Conservation (phyloP, 2,329 filamentous ascomycete genomes). For the Juglanconis sp. region DNA sequence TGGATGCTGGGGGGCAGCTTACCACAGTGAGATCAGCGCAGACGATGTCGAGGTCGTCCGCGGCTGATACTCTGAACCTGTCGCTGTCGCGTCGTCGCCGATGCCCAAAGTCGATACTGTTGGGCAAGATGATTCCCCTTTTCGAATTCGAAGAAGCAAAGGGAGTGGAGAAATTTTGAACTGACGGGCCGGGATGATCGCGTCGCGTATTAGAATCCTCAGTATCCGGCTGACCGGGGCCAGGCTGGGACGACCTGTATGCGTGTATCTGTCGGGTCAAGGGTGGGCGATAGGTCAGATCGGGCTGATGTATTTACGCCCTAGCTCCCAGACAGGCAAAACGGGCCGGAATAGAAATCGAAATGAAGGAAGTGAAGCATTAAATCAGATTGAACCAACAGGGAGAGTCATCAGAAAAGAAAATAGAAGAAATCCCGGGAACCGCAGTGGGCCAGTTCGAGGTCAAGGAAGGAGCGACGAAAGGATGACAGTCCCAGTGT, state of each 20-base stretch:
- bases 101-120: conserved; percentile 16
- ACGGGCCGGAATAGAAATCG: not conserved
- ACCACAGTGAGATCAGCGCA: conserved; percentile 60
- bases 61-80: conserved; percentile 49
- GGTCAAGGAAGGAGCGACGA: not conserved
- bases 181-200: conserved; percentile 15
- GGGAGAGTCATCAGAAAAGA: not conserved
- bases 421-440: not conserved
- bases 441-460: not conserved
- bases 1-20: conserved; percentile 27
- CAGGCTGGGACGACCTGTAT: conserved; percentile 7
- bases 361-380: not conserved
- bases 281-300: conserved; percentile 4
- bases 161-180: conserved; percentile 11
- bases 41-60: conserved; percentile 58
- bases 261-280: not conserved
- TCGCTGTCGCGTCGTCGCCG: conserved; percentile 16
- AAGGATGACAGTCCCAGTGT: not conserved
- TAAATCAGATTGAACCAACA: not conserved
- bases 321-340: not conserved
- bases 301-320: not conserved
- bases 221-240: conserved; percentile 1
- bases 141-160: conserved; percentile 9
- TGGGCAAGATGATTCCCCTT: conserved; percentile 17
- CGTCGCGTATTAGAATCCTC: conserved; percentile 18